Base-by-base conservation (phyloP, 1,284 basidiomycete species). In the Cutaneotrichosporon daszewskae region DNA sequence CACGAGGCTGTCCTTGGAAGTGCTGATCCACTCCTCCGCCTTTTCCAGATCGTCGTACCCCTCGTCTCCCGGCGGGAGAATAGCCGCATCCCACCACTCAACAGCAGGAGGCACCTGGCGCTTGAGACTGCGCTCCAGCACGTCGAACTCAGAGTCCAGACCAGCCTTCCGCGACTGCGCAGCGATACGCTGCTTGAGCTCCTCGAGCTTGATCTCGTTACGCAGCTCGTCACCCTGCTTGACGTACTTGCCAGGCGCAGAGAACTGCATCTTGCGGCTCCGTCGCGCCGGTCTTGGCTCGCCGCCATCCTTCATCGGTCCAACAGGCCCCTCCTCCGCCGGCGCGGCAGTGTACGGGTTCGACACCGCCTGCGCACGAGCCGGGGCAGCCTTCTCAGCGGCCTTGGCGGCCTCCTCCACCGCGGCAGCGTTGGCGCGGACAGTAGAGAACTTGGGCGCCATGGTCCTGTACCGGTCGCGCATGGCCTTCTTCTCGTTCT, bases 51-150 rank as follows among this genome's bases (percentile, higher is more conserved):
- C 87, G 42, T 83, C 79, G 66, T 97, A 97, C 17, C 24, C 17
- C 1, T 75, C 78, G 66, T 83, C 81, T 3, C 58, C 64, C 57
- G 76, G 80, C 0, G 87, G 84, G 10, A 98, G 72, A n/a, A 96
- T 75, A 0, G 86, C 80, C 24, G 79, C 81, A 69, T 98, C 95
- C 94, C 95, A 99, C 94, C 94, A 98, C 69, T 98, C 94, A 8
- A 85, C 79, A 5, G 82, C 83, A 0, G 94, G 95, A 5, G 94
- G 94, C 1, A 84, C 77, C 45, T 82, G 79, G 33, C 90, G 78
- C 82, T 85, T 82, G 54, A 92, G 80, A 51, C 80, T 82, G 72
- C 87, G 87, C 71, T 95, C 92, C 27, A 94, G 72, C 1, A 79
- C 85, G 52, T 91, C 87, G 61, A 96, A 85, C 68, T 96, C 94